These are phyloP conservation scores for Xylaria bambusicola DNA, from an alignment of 495 filamentous ascomycete species.

Conservation along the genomic window DNA sequence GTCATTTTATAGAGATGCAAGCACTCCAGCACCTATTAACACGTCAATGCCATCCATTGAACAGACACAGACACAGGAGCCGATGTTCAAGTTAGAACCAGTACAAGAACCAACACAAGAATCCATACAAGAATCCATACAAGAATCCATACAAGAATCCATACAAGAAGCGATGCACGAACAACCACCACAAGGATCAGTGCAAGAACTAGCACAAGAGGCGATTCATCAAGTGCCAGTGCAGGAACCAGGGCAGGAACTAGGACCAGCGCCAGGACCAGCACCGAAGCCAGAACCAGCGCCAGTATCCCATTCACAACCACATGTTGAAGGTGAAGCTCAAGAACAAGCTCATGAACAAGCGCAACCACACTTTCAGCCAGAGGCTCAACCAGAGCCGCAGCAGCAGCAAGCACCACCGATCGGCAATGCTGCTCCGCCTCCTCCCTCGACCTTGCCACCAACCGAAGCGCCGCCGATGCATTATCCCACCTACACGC, in stretches of 20 bases:
- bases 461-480: background rate
- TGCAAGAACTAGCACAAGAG: background rate
- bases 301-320: too few species aligned
- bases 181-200: too few species aligned
- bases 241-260: background rate
- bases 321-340: too few species aligned
- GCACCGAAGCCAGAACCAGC: background rate
- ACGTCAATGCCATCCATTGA: background rate
- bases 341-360: too few species aligned
- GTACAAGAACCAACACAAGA: background rate
- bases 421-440: background rate
- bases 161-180: too few species aligned
- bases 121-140: too few species aligned
- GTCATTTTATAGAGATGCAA: background rate
- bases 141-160: too few species aligned
- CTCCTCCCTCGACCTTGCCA: background rate
- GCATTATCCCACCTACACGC: slow-evolving; percentile 10
- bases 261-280: background rate
- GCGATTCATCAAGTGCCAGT: background rate
- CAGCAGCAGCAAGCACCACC: background rate
- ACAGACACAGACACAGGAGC: slow-evolving; percentile 5
- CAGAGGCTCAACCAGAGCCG: background rate
- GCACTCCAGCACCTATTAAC: slow-evolving; percentile 3
- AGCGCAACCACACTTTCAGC: too few species aligned
- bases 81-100: too few species aligned